These are phyloP conservation scores for Mortierella sp. DNA, from an alignment of 371 early-diverging fungal species.

Conservation along the genomic window DNA sequence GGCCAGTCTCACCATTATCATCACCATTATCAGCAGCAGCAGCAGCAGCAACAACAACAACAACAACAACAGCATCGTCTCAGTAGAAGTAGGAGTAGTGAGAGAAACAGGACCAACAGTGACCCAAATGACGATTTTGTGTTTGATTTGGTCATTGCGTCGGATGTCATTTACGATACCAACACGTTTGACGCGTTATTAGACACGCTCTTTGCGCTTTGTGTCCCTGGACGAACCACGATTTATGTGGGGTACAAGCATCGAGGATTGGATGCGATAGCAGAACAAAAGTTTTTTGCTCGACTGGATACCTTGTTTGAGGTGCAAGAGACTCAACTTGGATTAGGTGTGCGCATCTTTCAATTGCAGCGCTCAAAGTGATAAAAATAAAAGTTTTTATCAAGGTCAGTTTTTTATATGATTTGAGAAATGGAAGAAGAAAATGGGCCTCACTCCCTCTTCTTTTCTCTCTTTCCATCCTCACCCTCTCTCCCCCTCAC, in stretches of 20 bases:
- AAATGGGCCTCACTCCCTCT: too few species aligned
- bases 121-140: constrained; percentile 1
- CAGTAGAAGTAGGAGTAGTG: too few species aligned
- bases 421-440: neutral
- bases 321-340: constrained; percentile 10
- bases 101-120: too few species aligned
- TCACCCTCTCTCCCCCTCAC: too few species aligned
- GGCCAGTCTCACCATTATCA: too few species aligned
- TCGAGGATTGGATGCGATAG: constrained; percentile 54
- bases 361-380: constrained; percentile 3
- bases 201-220: constrained; percentile 59
- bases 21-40: too few species aligned
- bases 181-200: constrained; percentile 60
- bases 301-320: constrained; percentile 15
- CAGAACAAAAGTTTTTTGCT: constrained; percentile 60
- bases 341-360: constrained; percentile 21
- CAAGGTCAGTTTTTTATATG: too few species aligned
- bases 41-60: too few species aligned
- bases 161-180: constrained; percentile 69
- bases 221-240: constrained; percentile 49
- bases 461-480: too few species aligned
- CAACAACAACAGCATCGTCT: too few species aligned
- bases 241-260: constrained; percentile 71
- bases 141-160: constrained; percentile 67
- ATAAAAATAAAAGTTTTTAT: constrained; percentile 1